Conservation (phyloP, 1,284 basidiomycete species). For the Ganoderma meredithae region DNA sequence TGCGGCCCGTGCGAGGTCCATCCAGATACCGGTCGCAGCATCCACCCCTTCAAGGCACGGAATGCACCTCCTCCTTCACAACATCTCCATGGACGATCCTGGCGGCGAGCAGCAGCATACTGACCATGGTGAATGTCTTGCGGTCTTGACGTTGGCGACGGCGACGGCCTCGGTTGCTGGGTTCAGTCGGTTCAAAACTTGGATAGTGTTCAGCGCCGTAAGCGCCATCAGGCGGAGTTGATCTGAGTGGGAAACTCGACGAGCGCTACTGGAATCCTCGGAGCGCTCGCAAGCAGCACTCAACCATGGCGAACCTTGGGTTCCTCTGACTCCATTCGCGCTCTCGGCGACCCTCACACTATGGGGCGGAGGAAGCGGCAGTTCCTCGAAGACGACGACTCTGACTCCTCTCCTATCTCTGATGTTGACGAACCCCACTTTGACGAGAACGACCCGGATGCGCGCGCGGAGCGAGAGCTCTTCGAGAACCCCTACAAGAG, state of each 20-base stretch:
- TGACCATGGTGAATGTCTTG: constrained; percentile 51
- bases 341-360: neutral
- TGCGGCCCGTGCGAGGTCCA: constrained; percentile 34
- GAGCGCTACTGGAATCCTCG: neutral
- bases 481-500: constrained; percentile 83
- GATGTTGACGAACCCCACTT: constrained; percentile 55
- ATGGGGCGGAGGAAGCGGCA: constrained; percentile 88
- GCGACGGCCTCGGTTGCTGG: constrained; percentile 40
- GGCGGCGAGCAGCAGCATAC: constrained; percentile 37
- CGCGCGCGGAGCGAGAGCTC: constrained; percentile 78
- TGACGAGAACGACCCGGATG: constrained; percentile 70
- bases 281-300: neutral
- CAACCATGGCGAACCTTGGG: neutral
- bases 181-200: constrained; percentile 31
- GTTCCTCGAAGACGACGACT: constrained; percentile 79
- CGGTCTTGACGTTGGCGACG: constrained; percentile 45
- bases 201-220: constrained; percentile 32
- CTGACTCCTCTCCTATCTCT: constrained; percentile 61
- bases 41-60: constrained; percentile 39
- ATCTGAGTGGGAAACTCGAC: constrained; percentile 16
- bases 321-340: neutral
- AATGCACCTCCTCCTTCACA: constrained; percentile 28
- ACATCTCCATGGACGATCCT: constrained; percentile 28
- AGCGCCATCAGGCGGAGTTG: constrained; percentile 31
- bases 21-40: constrained; percentile 41